Evolutionary conservation across 2,329 filamentous ascomycete genomes (phyloP).

Genomic region (Monascus ruber): DNA sequence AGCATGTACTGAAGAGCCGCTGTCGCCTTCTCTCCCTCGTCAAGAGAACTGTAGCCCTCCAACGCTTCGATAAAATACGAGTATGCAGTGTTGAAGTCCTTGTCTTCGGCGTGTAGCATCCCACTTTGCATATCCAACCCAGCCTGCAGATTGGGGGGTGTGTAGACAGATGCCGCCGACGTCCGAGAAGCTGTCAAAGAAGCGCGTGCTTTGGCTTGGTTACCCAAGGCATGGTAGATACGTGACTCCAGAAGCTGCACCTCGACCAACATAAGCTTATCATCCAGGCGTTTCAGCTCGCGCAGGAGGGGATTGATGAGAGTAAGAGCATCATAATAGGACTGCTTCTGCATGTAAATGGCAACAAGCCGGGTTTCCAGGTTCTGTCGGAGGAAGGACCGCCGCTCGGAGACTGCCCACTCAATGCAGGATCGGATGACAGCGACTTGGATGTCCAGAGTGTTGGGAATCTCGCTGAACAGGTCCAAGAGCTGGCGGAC

Average conservation of each 20-base stretch:
- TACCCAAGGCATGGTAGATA: slow-evolving; percentile 94
- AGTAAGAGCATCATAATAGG: slow-evolving; percentile 91
- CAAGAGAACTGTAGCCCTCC: slow-evolving; percentile 89
- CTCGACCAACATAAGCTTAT: slow-evolving; percentile 95
- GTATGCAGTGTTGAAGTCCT: slow-evolving; percentile 97
- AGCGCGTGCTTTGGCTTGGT: slow-evolving; percentile 89
- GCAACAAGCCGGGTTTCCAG: slow-evolving; percentile 90
- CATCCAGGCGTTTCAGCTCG: slow-evolving; percentile 94
- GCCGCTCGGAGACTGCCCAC: slow-evolving; percentile 90
- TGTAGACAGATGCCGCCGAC: slow-evolving; percentile 93
- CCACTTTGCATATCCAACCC: slow-evolving; percentile 98
- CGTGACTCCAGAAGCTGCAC: slow-evolving; percentile 94
- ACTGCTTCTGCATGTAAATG: slow-evolving; percentile 93
- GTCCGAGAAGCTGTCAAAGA: slow-evolving; percentile 90
- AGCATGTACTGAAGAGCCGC: slow-evolving; percentile 98
- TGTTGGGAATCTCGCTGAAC: slow-evolving; percentile 86
- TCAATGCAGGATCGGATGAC: slow-evolving; percentile 99
- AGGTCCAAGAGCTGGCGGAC: slow-evolving; percentile 95
- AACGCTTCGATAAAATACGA: slow-evolving; percentile 99
- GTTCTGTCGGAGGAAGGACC: slow-evolving; percentile 93
- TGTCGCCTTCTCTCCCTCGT: slow-evolving; percentile 82
- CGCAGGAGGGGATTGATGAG: slow-evolving; percentile 93
- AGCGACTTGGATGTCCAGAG: slow-evolving; percentile 82
- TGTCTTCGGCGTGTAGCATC: slow-evolving; percentile 96
- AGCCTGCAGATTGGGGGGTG: slow-evolving; percentile 85